A percentile compares a stretch with the other conserved stretches of the same genome.
These are phyloP conservation scores for Tubosaeta sp. DNA, from an alignment of 768 basidiomycete species.

Conservation along the genomic window DNA sequence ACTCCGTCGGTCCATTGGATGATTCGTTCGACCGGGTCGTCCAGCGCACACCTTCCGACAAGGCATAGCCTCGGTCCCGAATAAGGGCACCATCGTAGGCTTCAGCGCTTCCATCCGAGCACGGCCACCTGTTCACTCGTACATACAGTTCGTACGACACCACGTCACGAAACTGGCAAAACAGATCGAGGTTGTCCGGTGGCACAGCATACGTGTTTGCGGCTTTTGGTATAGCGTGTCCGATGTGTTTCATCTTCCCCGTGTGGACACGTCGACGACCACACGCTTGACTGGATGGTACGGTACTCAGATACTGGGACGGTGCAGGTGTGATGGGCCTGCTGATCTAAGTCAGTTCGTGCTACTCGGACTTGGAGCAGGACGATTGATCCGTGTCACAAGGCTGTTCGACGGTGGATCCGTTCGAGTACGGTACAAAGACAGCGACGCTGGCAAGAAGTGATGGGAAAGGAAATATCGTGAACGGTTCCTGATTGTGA, in stretches of 20 bases:
- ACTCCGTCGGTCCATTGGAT: no score
- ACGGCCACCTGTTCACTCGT: background rate
- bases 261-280: no score
- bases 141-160: background rate
- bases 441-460: background rate
- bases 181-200: background rate
- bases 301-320: background rate
- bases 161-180: background rate
- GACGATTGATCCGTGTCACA: background rate
- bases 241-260: background rate
- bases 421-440: background rate
- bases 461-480: background rate
- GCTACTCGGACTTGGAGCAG: background rate
- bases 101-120: background rate
- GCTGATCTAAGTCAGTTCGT: background rate
- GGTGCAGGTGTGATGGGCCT: background rate
- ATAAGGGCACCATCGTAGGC: background rate
- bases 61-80: background rate
- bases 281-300: background rate
- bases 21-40: background rate
- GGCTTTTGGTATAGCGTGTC: background rate
- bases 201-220: background rate
- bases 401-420: background rate
- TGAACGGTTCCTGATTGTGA: background rate
- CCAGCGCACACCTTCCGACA: background rate